phyloP scores from a whole-genome alignment of 768 basidiomycete species.

The Chalciporus piperatus region DNA sequence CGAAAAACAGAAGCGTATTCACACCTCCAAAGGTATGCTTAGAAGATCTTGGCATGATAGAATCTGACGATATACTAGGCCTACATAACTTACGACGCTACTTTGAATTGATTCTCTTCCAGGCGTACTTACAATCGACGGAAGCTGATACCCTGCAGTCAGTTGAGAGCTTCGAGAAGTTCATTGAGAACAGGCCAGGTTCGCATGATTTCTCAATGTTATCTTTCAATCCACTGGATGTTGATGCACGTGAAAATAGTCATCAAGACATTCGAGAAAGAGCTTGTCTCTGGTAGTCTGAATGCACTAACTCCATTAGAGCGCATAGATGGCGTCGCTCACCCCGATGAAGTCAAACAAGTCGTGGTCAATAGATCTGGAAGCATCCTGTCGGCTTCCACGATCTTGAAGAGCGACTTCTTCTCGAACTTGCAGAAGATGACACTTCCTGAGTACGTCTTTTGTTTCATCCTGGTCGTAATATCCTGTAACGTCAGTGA shows the following conservation, averaged over 20 bases:
- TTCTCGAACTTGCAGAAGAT: slow-evolving; percentile 95
- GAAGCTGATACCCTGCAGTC: slow-evolving; percentile 76
- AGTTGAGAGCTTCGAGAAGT: slow-evolving; percentile 76
- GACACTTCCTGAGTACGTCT: slow-evolving; percentile 83
- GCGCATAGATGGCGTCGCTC: slow-evolving; percentile 69
- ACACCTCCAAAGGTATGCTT: slow-evolving; percentile 67
- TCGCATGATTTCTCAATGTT: slow-evolving; percentile 8
- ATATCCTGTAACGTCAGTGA: slow-evolving; percentile 1
- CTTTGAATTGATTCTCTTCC: slow-evolving; percentile 84
- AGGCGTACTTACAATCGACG: slow-evolving; percentile 81
- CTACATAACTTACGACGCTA: slow-evolving; percentile 81
- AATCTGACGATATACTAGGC: slow-evolving; percentile 39
- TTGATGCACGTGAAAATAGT: slow-evolving; percentile 43
- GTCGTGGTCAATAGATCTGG: slow-evolving; percentile 85
- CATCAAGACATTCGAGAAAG: slow-evolving; percentile 93
- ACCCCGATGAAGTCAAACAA: slow-evolving; percentile 88
- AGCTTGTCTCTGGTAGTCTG: slow-evolving; percentile 74
- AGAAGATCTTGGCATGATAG: neutral
- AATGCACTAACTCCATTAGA: slow-evolving; percentile 81
- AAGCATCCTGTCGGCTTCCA: slow-evolving; percentile 82
- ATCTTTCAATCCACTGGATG: too few relatives aligned
- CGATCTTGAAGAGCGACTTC: slow-evolving; percentile 94
- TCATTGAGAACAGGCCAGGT: slow-evolving; percentile 85
- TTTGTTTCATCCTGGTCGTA: neutral
- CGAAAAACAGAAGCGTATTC: slow-evolving; percentile 59